These are phyloP conservation scores for Termitomyces sp. DNA, from an alignment of 768 basidiomycete genomes.

Conservation along the genomic window DNA sequence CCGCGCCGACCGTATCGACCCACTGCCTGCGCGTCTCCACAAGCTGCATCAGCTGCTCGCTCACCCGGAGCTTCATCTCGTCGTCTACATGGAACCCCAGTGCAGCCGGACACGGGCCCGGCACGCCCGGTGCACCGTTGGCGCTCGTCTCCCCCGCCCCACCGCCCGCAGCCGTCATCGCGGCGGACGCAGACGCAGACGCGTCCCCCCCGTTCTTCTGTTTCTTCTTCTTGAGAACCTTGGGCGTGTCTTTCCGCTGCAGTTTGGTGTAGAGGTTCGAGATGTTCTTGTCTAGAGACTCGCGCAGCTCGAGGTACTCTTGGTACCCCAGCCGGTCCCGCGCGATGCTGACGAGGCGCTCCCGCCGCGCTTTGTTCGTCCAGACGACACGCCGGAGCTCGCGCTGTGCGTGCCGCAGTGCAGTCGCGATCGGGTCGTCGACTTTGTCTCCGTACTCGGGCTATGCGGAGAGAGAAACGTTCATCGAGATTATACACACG, in stretches of 20 bases:
- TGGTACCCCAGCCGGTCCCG: constrained; percentile 86
- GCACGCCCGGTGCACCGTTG: constrained; percentile 28
- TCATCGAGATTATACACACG: neutral
- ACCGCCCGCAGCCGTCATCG: constrained; percentile 11
- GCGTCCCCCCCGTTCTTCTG: constrained; percentile 22
- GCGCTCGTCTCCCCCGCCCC: constrained; percentile 20
- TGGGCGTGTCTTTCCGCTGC: constrained; percentile 76
- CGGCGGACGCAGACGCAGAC: neutral
- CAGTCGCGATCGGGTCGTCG: constrained; percentile 91
- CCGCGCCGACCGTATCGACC: constrained; percentile 68
- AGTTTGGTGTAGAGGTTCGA: constrained; percentile 68
- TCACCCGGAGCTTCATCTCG: constrained; percentile 54
- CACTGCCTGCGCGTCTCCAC: constrained; percentile 75
- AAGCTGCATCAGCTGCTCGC: constrained; percentile 64
- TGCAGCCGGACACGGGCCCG: constrained; percentile 66
- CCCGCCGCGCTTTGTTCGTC: constrained; percentile 80
- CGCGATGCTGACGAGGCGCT: constrained; percentile 67
- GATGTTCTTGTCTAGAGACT: constrained; percentile 85
- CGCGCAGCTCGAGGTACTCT: constrained; percentile 83
- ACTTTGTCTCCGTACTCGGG: constrained; percentile 74
- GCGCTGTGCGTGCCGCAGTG: constrained; percentile 82
- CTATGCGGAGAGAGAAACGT: constrained; percentile 25
- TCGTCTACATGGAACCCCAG: constrained; percentile 67
- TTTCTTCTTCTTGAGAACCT: constrained; percentile 79
- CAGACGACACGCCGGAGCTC: constrained; percentile 73